Percentiles rank a stretch among this genome's conserved stretches.
Evolutionary conservation across 1,284 basidiomycete genomes (phyloP).

Genomic region (Austroboletus niveus): DNA sequence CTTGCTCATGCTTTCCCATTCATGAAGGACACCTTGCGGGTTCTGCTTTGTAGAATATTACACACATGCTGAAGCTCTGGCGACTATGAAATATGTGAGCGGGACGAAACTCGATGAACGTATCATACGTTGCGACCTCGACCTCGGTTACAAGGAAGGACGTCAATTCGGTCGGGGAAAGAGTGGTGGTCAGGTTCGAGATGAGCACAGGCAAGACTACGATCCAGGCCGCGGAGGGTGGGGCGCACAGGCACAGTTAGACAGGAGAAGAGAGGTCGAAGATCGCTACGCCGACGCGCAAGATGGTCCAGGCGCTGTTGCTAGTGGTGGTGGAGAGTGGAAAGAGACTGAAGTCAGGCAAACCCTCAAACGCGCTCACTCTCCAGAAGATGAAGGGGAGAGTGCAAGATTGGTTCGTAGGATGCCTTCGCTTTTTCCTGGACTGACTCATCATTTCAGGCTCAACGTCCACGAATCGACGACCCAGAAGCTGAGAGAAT

Average conservation of each 20-base stretch:
- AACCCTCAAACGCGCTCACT: conserved; percentile 62
- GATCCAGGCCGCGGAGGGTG: conserved; percentile 95
- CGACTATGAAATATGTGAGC: conserved; percentile 90
- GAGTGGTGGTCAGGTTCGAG: conserved; percentile 93
- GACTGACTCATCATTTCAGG: conserved; percentile 30
- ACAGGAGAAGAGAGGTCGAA: conserved; percentile 80
- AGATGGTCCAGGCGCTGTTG: conserved; percentile 76
- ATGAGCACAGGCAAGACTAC: conserved; percentile 97
- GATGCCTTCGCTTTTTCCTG: conserved; percentile 1
- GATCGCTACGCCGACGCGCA: conserved; percentile 87
- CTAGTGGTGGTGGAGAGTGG: conserved; percentile 84
- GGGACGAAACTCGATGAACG: conserved; percentile 99
- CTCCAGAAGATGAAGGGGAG: conserved; percentile 69
- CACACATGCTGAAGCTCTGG: conserved; percentile 91
- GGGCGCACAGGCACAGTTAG: conserved; percentile 89
- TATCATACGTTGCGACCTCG: conserved; percentile 96
- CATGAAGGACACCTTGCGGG: conserved; percentile 88
- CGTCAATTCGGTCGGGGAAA: conserved; percentile 97
- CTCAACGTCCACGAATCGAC: conserved; percentile 57
- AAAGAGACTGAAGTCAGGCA: conserved; percentile 54
- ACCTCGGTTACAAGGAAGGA: conserved; percentile 97
- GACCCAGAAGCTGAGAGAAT: conserved; percentile 65
- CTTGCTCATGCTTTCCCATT: conserved; percentile 5
- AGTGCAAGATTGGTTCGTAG: conserved; percentile 50
- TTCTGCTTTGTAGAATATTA: conserved; percentile 99